A percentile compares a stretch with the other conserved stretches of the same genome.
These are phyloP conservation scores for Magnolia sinica DNA, from an alignment of 164 flowering plant genomes.

Conservation along the genomic window DNA sequence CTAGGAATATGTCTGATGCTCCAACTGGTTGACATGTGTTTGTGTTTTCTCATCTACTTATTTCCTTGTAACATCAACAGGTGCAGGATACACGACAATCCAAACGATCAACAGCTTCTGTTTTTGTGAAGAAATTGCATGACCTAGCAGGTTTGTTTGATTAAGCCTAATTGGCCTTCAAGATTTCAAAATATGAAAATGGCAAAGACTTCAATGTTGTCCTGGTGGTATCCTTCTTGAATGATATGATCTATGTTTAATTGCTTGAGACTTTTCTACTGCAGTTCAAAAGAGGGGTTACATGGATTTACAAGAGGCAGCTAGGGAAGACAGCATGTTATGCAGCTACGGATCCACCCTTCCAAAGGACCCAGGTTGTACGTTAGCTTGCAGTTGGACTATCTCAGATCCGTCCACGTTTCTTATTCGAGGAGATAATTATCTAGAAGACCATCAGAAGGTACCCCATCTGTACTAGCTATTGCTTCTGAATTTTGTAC, in stretches of 20 bases:
- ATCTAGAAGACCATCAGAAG: conserved; percentile 42
- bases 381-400: conserved; percentile 41
- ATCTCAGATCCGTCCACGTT: conserved; percentile 49
- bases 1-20: neutral
- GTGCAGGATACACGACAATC: conserved; percentile 42
- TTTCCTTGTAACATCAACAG: conserved; percentile 9
- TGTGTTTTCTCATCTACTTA: neutral
- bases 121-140: conserved; percentile 55
- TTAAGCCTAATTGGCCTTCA: neutral
- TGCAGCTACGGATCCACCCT: conserved; percentile 49
- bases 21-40: neutral
- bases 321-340: conserved; percentile 28
- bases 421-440: conserved; percentile 47
- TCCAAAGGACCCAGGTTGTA: conserved; percentile 38
- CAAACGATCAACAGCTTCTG: conserved; percentile 47
- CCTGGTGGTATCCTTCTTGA: neutral
- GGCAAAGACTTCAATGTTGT: neutral
- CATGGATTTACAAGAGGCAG: conserved; percentile 37
- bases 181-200: neutral
- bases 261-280: neutral
- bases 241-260: neutral
- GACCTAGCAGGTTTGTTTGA: conserved; percentile 48
- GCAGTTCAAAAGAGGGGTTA: conserved; percentile 71
- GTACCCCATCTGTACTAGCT: conserved; percentile 11
- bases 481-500: neutral